Conservation (phyloP, 2,329 filamentous ascomycete species). For the Colletotrichum trifolii region DNA sequence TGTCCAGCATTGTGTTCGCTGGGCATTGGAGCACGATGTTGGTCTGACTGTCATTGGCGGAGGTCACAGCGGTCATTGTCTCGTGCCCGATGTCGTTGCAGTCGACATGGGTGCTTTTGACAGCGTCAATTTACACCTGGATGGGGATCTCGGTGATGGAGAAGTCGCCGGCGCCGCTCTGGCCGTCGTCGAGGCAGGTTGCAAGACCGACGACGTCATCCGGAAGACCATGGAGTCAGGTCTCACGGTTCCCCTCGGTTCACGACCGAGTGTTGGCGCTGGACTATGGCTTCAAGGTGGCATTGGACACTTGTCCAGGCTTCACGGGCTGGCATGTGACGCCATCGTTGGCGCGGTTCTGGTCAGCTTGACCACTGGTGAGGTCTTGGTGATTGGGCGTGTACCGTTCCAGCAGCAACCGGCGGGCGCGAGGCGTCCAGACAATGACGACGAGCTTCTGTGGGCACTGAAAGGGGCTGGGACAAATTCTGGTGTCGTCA, state of each 20-base stretch:
- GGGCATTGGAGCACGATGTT: conserved; percentile 60
- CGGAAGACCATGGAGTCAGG: conserved; percentile 55
- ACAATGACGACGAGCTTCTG: conserved; percentile 63
- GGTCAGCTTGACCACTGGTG: conserved; percentile 60
- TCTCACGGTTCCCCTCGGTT: conserved; percentile 67
- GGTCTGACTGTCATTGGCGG: conserved; percentile 66
- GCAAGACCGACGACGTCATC: conserved; percentile 66
- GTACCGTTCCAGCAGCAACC: conserved; percentile 61
- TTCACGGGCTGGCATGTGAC: conserved; percentile 69
- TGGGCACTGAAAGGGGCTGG: conserved; percentile 70
- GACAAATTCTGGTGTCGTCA: conserved; percentile 68
- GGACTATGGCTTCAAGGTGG: conserved; percentile 74
- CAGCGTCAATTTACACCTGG: conserved; percentile 55
- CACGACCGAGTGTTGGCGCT: conserved; percentile 71
- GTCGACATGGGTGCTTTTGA: conserved; percentile 70
- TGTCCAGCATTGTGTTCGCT: conserved; percentile 65
- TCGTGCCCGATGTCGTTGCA: conserved; percentile 62
- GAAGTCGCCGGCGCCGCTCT: conserved; percentile 43
- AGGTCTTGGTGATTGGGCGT: conserved; percentile 61
- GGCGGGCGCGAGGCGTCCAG: conserved; percentile 50
- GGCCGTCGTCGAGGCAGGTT: conserved; percentile 65
- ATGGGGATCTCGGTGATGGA: conserved; percentile 33
- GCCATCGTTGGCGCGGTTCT: conserved; percentile 69
- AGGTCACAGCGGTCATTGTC: conserved; percentile 69
- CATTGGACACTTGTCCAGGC: conserved; percentile 68